Conservation (phyloP, 1,284 basidiomycete genomes). For the Ganoderma multipileum region DNA sequence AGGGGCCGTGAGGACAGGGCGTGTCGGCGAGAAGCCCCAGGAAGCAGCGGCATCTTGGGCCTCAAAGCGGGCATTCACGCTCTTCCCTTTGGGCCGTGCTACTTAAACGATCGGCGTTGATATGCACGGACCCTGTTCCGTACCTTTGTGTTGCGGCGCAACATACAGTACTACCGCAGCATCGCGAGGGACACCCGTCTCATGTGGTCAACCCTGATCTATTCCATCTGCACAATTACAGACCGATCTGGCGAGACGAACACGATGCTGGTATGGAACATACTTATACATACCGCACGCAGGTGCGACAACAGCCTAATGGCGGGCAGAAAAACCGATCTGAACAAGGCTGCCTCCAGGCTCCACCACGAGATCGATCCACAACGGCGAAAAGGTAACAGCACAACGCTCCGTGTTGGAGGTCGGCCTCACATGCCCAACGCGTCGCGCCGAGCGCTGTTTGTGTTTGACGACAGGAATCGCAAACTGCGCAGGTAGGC, state of each 20-base stretch:
- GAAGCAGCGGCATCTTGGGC: conserved; percentile 19
- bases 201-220: conserved; percentile 1
- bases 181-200: neutral
- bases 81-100: conserved; percentile 8
- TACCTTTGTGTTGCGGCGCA: conserved; percentile 1
- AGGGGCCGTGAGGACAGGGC: conserved; percentile 15
- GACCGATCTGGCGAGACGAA: neutral
- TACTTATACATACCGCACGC: neutral
- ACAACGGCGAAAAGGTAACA: neutral
- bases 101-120: conserved; percentile 17
- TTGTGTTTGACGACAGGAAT: neutral
- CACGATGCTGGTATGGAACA: neutral
- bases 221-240: conserved; percentile 4
- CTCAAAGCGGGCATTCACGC: conserved; percentile 19
- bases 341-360: neutral
- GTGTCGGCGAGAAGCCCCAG: conserved; percentile 22
- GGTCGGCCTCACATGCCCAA: neutral
- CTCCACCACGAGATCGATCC: neutral
- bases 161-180: conserved; percentile 17
- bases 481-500: neutral
- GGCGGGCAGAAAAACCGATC: neutral
- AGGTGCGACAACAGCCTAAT: neutral
- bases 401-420: neutral
- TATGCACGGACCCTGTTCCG: neutral
- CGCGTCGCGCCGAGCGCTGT: neutral